These are phyloP conservation scores for Fomitopsis serialis DNA, from an alignment of 768 basidiomycete genomes.

Conservation along the genomic window DNA sequence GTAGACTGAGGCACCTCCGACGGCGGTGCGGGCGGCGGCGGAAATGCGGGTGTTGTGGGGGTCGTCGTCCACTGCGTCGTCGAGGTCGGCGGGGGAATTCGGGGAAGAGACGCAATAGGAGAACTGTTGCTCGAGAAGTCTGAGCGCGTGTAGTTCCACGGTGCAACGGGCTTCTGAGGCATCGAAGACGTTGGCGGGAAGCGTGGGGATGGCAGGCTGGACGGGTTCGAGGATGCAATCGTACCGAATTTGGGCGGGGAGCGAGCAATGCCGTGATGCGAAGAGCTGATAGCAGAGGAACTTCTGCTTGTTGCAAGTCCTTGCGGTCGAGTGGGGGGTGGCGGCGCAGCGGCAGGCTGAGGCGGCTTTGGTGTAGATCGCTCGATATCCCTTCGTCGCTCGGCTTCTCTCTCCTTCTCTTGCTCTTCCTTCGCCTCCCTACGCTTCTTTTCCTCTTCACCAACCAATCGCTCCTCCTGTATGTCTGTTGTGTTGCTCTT, in stretches of 20 bases:
- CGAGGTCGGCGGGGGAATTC: slow-evolving; percentile 31
- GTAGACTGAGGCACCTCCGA: slow-evolving; percentile 1
- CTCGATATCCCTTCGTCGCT: slow-evolving; percentile 3
- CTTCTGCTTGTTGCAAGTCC: slow-evolving; percentile 1
- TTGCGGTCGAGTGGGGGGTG: slow-evolving; percentile 12
- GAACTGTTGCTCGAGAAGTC: slow-evolving; percentile 33
- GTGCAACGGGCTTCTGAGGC: slow-evolving; percentile 29
- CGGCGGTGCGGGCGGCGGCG: slow-evolving; percentile 1
- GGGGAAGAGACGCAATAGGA: slow-evolving; percentile 47
- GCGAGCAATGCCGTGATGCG: slow-evolving; percentile 13
- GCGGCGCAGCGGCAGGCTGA: slow-evolving; percentile 17
- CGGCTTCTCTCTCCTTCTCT: slow-evolving; percentile 18
- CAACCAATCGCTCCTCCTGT: slow-evolving; percentile 63
- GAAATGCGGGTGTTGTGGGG: slow-evolving; percentile 1
- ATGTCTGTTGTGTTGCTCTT: slow-evolving; percentile 43
- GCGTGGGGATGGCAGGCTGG: slow-evolving; percentile 11
- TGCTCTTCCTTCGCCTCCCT: slow-evolving; percentile 20
- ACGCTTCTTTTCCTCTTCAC: slow-evolving; percentile 45
- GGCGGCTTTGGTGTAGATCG: slow-evolving; percentile 14
- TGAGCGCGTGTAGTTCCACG: slow-evolving; percentile 56
- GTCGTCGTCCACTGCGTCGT: slow-evolving; percentile 3
- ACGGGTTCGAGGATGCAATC: slow-evolving; percentile 11
- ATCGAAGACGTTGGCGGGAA: slow-evolving; percentile 10
- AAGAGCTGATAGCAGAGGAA: slow-evolving; percentile 13
- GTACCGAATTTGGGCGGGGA: slow-evolving; percentile 11